Evolutionary conservation across 1,284 basidiomycete genomes (phyloP).

Genomic region (Bjerkandera adusta): DNA sequence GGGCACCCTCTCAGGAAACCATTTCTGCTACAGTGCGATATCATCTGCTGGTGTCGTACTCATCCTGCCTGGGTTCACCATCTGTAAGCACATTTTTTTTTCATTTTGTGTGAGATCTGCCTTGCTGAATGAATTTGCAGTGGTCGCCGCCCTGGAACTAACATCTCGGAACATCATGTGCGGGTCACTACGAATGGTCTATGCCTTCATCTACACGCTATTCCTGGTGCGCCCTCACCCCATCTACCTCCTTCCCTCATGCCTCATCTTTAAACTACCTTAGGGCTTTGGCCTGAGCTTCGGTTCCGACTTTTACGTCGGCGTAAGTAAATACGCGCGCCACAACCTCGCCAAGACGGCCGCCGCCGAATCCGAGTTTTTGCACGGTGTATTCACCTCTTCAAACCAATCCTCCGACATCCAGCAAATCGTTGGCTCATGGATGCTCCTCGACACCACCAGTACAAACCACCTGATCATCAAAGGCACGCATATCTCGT

Average conservation of each 20-base stretch:
- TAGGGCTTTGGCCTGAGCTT: conserved; percentile 85
- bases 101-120: background rate
- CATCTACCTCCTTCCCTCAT: conserved; percentile 11
- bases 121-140: conserved; percentile 34
- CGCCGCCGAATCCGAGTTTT: conserved; percentile 33
- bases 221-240: conserved; percentile 56
- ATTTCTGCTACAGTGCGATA: conserved; percentile 84
- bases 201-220: conserved; percentile 85
- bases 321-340: conserved; percentile 70
- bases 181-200: conserved; percentile 86
- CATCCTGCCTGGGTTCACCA: conserved; percentile 78
- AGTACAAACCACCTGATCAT: conserved; percentile 33
- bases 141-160: conserved; percentile 80
- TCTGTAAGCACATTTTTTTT: conserved; percentile 47
- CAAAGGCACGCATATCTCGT: conserved; percentile 41
- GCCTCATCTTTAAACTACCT: background rate
- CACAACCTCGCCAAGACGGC: conserved; percentile 40
- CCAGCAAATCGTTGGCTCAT: conserved; percentile 50
- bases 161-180: conserved; percentile 83
- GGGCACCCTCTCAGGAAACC: conserved; percentile 61
- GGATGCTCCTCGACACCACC: conserved; percentile 55
- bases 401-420: conserved; percentile 51
- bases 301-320: conserved; percentile 81
- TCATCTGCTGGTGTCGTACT: conserved; percentile 80
- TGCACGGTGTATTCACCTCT: conserved; percentile 64